phyloP scores from a whole-genome alignment of 768 basidiomycete genomes.

The Collybiopsis luxurians region DNA sequence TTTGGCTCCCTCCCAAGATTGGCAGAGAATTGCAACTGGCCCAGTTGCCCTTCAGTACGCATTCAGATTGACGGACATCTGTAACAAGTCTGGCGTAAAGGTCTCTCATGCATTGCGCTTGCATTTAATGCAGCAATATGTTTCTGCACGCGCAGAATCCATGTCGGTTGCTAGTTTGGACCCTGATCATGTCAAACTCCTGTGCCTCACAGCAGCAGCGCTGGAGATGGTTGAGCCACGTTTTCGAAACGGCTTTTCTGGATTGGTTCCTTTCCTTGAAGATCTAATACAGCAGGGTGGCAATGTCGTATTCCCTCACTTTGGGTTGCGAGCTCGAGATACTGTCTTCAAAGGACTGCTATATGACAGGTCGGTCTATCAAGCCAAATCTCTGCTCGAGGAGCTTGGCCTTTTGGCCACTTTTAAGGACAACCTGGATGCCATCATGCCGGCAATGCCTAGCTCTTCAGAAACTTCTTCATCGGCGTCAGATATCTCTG shows the following conservation, averaged over 20 bases:
- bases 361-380: not conserved
- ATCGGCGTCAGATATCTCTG: not conserved
- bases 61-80: not conserved
- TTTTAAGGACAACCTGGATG: not conserved
- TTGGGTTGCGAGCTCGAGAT: not conserved
- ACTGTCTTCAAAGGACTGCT: not conserved
- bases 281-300: slow-evolving; percentile 30
- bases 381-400: slow-evolving; percentile 1
- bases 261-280: slow-evolving; percentile 40
- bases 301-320: not conserved
- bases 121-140: slow-evolving; percentile 1
- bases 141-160: not conserved
- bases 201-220: not conserved
- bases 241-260: slow-evolving; percentile 10
- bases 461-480: not conserved
- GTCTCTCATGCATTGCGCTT: not conserved
- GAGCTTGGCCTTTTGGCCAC: not conserved
- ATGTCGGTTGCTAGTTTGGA: not conserved
- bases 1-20: not conserved
- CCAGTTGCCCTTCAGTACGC: not conserved
- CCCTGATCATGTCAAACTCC: not conserved
- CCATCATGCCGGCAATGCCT: not conserved
- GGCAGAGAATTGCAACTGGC: not conserved
- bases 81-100: not conserved
- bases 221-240: not conserved